Conservation (phyloP, 495 filamentous ascomycete genomes). For the Penicillium atrosanguineum region DNA sequence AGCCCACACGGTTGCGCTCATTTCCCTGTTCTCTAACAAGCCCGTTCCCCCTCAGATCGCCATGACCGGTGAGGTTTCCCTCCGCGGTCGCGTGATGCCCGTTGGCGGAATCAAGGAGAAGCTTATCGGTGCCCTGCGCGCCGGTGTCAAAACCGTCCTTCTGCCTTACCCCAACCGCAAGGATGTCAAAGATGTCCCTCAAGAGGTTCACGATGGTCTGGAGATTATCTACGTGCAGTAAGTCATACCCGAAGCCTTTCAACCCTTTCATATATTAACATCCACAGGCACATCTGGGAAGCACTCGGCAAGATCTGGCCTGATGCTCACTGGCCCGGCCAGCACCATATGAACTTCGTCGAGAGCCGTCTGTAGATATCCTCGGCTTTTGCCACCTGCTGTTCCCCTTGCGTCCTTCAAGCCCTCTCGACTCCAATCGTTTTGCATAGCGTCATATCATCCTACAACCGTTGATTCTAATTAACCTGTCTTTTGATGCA, state of each 20-base stretch:
- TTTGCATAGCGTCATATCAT: conserved; percentile 29
- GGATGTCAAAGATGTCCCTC: conserved; percentile 87
- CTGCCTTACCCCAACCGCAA: conserved; percentile 87
- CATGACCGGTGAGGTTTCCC: conserved; percentile 94
- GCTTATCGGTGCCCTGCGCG: conserved; percentile 87
- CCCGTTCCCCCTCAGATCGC: conserved; percentile 88
- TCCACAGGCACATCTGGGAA: conserved; percentile 78
- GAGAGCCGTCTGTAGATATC: conserved; percentile 57
- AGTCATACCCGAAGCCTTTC: conserved; percentile 26
- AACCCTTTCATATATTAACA: conserved; percentile 12
- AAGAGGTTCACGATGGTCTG: conserved; percentile 84
- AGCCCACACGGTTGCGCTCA: conserved; percentile 88
- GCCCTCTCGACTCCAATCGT: conserved; percentile 9
- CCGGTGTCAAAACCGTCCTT: conserved; percentile 92
- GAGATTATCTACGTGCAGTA: conserved; percentile 88
- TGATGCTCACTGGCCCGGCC: conserved; percentile 73
- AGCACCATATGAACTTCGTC: conserved; percentile 59
- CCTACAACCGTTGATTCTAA: conserved; percentile 4
- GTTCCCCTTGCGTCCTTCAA: neutral
- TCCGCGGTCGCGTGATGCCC: conserved; percentile 82
- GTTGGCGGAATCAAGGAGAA: conserved; percentile 99
- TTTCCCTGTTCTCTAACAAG: conserved; percentile 86
- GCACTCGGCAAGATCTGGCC: conserved; percentile 83
- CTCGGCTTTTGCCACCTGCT: neutral
- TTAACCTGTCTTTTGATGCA: conserved; percentile 8